Evolutionary conservation across 2,329 filamentous ascomycete genomes (phyloP), one percentile per base, ranked within the genome.

Genomic region (Aureobasidium sp.): DNA sequence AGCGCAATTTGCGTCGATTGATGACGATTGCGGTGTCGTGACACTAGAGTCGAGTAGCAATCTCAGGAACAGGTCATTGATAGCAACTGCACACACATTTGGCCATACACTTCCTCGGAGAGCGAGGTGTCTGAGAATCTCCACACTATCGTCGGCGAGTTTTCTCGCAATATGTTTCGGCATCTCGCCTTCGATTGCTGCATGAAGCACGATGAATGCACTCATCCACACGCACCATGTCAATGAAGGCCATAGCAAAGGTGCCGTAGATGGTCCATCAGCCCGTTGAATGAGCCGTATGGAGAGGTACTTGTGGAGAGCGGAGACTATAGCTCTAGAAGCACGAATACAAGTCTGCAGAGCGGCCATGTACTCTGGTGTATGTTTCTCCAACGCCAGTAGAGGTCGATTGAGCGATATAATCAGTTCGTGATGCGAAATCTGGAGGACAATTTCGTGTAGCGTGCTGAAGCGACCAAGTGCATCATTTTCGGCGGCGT

Each of bases 151-250:
- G 17, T 62, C 57, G 33, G 61, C 61, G 27, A 62, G 61, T n/a
- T 53, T 76, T 3, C 74, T 63, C 0, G 75, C 75, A 15, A 73
- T 72, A 0, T 68, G 60, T 0, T 73, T 62, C 0, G 75, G 70
- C 3, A 79, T 67, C 33, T 80, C 73, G 0, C 72, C 71, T 62
- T 78, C 76, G 62, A 76, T 77, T 0, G 77, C 78, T 4, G 79
- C 79, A 55, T 79, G 78, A 3, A 80, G 74, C 4, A 81, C 65
- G 21, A 81, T 76, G 40, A 81, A 78, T 1, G 77, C 77, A 60
- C 78, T 79, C 64, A 81, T 81, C 79, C 79, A 81, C 0, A 78
- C 71, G 1, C 75, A 75, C 79, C 79, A 81, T 0, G 79, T 81
- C 40, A 79, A 79, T 0, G 78, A 79, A 2, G 78, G 78, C 77